A percentile compares a stretch with the other conserved stretches of the same genome.
Conservation (phyloP, 805 yeast species). For the Diddensiella transvaalensis region DNA sequence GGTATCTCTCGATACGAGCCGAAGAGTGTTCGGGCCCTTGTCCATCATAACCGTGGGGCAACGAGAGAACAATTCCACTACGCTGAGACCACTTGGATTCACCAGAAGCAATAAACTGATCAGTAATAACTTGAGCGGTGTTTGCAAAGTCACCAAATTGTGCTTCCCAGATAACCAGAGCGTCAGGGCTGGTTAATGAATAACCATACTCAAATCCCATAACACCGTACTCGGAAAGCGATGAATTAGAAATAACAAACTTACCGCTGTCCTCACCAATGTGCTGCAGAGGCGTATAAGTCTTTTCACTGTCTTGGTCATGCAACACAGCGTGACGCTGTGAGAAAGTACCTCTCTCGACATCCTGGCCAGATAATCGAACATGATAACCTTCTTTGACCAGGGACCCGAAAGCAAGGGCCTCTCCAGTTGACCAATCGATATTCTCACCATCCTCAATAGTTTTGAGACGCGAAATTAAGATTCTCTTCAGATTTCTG, state of each 20-base stretch:
- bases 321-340: constrained; percentile 99
- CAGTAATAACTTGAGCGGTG: constrained; percentile 96
- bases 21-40: constrained; percentile 99
- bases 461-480: constrained; percentile 81
- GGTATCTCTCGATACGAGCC: constrained; percentile 94
- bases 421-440: constrained; percentile 99
- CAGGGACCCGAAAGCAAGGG: constrained; percentile 92
- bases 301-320: constrained; percentile 83
- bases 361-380: constrained; percentile 98
- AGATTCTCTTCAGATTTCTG: constrained; percentile 92
- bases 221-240: constrained; percentile 97
- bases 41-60: constrained; percentile 99
- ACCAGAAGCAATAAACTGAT: constrained; percentile 94
- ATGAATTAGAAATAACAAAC: constrained; percentile 87
- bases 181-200: constrained; percentile 95
- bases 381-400: constrained; percentile 92
- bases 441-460: constrained; percentile 87
- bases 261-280: constrained; percentile 72
- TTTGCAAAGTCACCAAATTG: constrained; percentile 99
- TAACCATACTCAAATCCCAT: constrained; percentile 99
- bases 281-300: constrained; percentile 81
- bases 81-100: constrained; percentile 99
- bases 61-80: constrained; percentile 88
- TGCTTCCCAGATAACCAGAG: constrained; percentile 98
- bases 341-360: constrained; percentile 99